Evolutionary conservation across 148 eudicot genomes (phyloP).

Genomic region (Persicaria tinctoria): DNA sequence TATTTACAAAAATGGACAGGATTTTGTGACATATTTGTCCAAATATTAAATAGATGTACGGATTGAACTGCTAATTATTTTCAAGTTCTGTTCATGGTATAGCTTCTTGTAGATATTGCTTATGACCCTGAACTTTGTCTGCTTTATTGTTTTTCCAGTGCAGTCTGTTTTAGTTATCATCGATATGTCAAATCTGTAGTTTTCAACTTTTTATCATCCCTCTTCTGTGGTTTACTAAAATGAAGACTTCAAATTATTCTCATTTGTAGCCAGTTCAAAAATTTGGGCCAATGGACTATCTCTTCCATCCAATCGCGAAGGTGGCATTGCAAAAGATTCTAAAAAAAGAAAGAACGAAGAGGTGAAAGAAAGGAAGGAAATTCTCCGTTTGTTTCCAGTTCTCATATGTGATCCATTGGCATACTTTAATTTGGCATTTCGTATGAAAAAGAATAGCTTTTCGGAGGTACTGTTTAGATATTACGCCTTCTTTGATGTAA

Average conservation of each 20-base stretch:
- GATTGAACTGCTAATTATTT: background rate
- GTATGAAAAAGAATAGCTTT: conserved; percentile 55
- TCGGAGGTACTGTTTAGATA: conserved; percentile 42
- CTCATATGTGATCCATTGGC: conserved; percentile 60
- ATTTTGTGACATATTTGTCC: background rate
- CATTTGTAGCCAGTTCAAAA: conserved; percentile 66
- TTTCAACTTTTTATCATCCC: background rate
- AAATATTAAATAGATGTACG: background rate
- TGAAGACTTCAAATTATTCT: conserved; percentile 8
- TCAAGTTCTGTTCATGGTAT: background rate
- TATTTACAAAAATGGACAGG: background rate
- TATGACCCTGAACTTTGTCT: background rate
- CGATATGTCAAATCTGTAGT: background rate
- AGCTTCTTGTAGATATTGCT: background rate
- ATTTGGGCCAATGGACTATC: conserved; percentile 64
- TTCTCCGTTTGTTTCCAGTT: conserved; percentile 48
- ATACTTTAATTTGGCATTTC: conserved; percentile 66
- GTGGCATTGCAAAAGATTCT: background rate
- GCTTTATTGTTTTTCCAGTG: background rate
- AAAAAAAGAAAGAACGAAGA: background rate
- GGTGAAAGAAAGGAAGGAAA: conserved; percentile 57
- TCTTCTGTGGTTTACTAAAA: background rate
- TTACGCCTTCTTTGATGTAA: background rate
- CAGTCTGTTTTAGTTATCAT: background rate
- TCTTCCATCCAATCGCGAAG: conserved; percentile 39